Evolutionary conservation across 2,329 filamentous ascomycete species (phyloP), one percentile per base, ranked within the genome.

Genomic region (Colletotrichum sojae): DNA sequence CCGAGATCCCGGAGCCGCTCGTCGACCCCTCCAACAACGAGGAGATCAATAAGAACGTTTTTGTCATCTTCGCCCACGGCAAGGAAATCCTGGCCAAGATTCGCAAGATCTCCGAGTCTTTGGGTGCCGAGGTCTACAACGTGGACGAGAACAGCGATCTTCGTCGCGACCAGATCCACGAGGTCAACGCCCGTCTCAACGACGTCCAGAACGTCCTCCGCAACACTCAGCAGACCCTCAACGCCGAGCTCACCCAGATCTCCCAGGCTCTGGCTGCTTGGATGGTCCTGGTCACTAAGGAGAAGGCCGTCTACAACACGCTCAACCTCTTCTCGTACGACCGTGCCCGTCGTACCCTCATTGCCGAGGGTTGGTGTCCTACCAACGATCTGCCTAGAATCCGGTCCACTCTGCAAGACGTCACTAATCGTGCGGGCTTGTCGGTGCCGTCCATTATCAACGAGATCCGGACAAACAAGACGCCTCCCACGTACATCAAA

Each of bases 371-470:
- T 65, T 99, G 96, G 96, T 95, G 94, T 74, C 97, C 96, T 8
- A 97, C 94, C 39, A 96, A 97, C 78, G 94, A 95, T 52, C 86
- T 99, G 67, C 88, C 93, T 56, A 84, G 95, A 73, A 97, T 99
- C 82, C 94, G 97, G 78, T 92, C 94, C 18, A 98, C 95, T 2
- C 87, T 99, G 60, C 95, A 97, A 75, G 95, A 99, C 78, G 96
- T 99, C 75, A 99, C 97, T 73, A 97, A 97, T 82, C 90, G 94
- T 72, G 96, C 96, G 73, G 96, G 97, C 31, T 87, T 98, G 63
- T 97, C 95, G n/a, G 94, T 98, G 31, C 95, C 97, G 8, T 98
- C 95, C 60, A 98, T 99, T 76, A 95, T 99, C 85, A 98, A 98
- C 80, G 94, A 97, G 84, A 96, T 99, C 78, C 91, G 91, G 75